Evolutionary conservation across 2,329 filamentous ascomycete genomes (phyloP), one percentile per base, ranked within the genome.

Genomic region (Aspergillus neoniger): DNA sequence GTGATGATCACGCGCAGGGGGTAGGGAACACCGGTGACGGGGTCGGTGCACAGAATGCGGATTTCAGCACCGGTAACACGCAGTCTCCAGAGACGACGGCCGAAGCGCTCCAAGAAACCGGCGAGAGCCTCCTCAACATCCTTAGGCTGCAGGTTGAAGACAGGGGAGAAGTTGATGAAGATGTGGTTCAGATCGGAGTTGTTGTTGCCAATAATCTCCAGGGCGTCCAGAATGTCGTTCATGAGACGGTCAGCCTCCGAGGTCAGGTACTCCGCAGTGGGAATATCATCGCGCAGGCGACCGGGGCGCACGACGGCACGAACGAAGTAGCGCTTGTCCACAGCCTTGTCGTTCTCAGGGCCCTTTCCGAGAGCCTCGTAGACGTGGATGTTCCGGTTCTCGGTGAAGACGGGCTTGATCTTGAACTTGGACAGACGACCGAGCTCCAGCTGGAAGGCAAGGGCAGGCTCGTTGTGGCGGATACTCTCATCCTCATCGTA

Each of bases 101-200:
- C 95, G 72, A 98, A 99, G 65, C 95, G 91, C 72, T 98, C 95
- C 68, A 99, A 83, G 87, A 99, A 99, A 58, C 93, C 93, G 73
- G 90, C 92, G 23, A 99, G 87, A 30, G 92, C 94, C 78, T 96
- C 87, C 80, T 98, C 92, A 15, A 99, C 92, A 80, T 97, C 92
- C 61, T 87, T 82, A 3, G 95, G 93, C 72, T 92, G 85, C 52
- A 99, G 87, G 75, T 92, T 91, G 88, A 99, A 98, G 61, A 97
- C 91, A 9, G 93, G 92, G 0, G 92, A 95, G 82, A 99, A 99
- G 86, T 99, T 98, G 85, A 99, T 95, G 83, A 99, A 99, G 85
- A 99, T 95, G 82, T 99, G 95, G 84, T 99, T 99, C 74, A 99
- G 85, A 83, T 99, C 95, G 55, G 95, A 96, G 82, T 96, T 96